Conservation (phyloP, 257 asterid species). For the Solanum okadae region DNA sequence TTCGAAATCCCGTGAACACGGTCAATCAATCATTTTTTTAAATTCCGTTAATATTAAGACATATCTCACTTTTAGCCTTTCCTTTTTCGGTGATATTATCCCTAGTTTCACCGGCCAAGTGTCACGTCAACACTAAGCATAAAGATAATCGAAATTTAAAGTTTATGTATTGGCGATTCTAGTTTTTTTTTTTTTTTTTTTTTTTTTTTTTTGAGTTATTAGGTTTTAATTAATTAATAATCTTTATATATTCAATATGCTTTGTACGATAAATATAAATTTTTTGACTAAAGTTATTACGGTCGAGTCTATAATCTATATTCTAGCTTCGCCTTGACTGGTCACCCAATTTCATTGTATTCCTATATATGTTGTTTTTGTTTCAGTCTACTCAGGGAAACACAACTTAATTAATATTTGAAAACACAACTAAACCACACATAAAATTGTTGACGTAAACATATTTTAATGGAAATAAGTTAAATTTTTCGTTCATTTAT, state of each 20-base stretch:
- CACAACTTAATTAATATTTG: background rate
- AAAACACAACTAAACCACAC: background rate
- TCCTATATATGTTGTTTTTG: background rate
- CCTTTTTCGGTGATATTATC: background rate
- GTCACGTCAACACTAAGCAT: background rate
- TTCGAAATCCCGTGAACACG: too few species aligned
- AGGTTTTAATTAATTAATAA: background rate
- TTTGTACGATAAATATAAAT: background rate
- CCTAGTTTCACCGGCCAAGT: background rate
- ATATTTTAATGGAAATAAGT: background rate
- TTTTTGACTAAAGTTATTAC: background rate
- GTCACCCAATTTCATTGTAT: background rate
- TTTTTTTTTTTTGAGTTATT: background rate
- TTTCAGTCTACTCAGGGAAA: background rate
- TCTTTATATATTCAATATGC: background rate
- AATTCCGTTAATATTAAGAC: background rate
- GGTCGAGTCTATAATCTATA: background rate
- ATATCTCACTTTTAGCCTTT: background rate
- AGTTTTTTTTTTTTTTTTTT: too few species aligned
- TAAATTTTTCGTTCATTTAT: background rate
- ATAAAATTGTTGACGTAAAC: background rate
- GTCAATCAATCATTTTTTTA: too few species aligned
- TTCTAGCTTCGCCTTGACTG: background rate
- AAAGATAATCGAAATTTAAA: background rate
- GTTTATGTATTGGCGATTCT: background rate